These are phyloP conservation scores for Tolypocladium paradoxum DNA, from an alignment of 2,329 filamentous ascomycete species.

Conservation along the genomic window DNA sequence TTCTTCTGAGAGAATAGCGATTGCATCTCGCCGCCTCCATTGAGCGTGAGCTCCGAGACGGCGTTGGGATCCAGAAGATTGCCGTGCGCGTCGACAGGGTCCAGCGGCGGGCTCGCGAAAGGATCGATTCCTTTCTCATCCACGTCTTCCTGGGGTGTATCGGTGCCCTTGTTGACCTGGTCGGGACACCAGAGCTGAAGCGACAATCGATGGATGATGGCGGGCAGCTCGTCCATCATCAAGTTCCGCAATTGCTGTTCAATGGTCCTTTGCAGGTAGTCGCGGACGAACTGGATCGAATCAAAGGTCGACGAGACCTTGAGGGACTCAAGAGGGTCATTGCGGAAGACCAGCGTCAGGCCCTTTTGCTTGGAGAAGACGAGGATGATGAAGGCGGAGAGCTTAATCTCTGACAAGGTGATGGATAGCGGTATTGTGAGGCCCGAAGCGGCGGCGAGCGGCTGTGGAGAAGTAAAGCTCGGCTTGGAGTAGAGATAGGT, in stretches of 20 bases:
- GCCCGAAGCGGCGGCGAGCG: slow-evolving; percentile 80
- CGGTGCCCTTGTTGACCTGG: slow-evolving; percentile 42
- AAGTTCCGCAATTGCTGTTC: slow-evolving; percentile 84
- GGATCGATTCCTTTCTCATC: slow-evolving; percentile 63
- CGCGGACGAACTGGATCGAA: slow-evolving; percentile 94
- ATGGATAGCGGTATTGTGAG: slow-evolving; percentile 97
- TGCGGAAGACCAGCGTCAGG: slow-evolving; percentile 90
- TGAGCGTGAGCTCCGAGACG: slow-evolving; percentile 66
- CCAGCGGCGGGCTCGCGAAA: slow-evolving; percentile 68
- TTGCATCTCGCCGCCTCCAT: slow-evolving; percentile 71
- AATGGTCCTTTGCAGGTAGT: slow-evolving; percentile 93
- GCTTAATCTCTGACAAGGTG: slow-evolving; percentile 86
- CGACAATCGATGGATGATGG: slow-evolving; percentile 89
- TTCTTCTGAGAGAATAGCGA: slow-evolving; percentile 95
- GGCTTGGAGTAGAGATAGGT: slow-evolving; percentile 90
- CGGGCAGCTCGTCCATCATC: slow-evolving; percentile 96
- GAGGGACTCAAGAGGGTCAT: slow-evolving; percentile 93
- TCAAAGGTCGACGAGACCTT: slow-evolving; percentile 99
- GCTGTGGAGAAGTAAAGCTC: slow-evolving; percentile 83
- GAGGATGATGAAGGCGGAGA: slow-evolving; percentile 93
- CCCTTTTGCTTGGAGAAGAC: slow-evolving; percentile 98
- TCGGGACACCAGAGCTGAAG: slow-evolving; percentile 85
- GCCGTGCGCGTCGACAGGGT: slow-evolving; percentile 72
- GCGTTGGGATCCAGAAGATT: slow-evolving; percentile 66
- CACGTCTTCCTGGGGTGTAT: slow-evolving; percentile 35